Evolutionary conservation across 352 stramenopile genomes (phyloP), one percentile per base, ranked within the genome.

Genomic region (Globisporangium radiosum): DNA sequence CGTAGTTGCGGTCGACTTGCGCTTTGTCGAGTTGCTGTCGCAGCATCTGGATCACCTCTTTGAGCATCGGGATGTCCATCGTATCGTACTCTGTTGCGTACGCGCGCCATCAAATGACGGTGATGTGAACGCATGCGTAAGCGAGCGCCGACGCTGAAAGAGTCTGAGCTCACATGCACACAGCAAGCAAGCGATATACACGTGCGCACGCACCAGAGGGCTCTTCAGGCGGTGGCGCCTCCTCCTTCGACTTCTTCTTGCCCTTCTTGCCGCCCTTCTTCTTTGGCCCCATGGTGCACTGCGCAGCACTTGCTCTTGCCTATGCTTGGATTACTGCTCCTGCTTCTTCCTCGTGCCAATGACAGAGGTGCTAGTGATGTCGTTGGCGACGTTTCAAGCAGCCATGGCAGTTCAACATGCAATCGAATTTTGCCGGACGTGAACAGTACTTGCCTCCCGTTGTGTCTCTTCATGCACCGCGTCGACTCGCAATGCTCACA

Each of bases 41-140:
- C 44, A 97, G 85, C 85, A 96, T 97, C 42, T 93, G 87, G 52
- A 96, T 92, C 60, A 96, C 90, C 67, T 97, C 90, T 50, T 92
- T 86, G 25, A 97, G 87, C 89, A 96, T 97, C 64, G 92, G 73
- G 15, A 96, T 72, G 72, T 97, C 90, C 91, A 97, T 97, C 45
- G 85, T 90, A 59, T 97, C 88, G 60, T 96, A 97, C 52, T 97
- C 89, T 92, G 55, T 14, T 14, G 19, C 14, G 57, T n/a, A 55
- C 1, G 38, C 17, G 54, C 17, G 47, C 14, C 44, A 33, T 13
- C 25, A 33, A 33, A 33, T 33, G 25, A 19, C n/a, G 10, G 4
- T 6, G 6, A 40, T 6, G n/a, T 15, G 5, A 44, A 37, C 17
- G 11, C 13, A 9, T 25, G 50, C 37, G 47, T 57, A 15, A 47